Evolutionary conservation across 2,329 filamentous ascomycete species (phyloP).

Genomic region (Botryotinia narcissicola): DNA sequence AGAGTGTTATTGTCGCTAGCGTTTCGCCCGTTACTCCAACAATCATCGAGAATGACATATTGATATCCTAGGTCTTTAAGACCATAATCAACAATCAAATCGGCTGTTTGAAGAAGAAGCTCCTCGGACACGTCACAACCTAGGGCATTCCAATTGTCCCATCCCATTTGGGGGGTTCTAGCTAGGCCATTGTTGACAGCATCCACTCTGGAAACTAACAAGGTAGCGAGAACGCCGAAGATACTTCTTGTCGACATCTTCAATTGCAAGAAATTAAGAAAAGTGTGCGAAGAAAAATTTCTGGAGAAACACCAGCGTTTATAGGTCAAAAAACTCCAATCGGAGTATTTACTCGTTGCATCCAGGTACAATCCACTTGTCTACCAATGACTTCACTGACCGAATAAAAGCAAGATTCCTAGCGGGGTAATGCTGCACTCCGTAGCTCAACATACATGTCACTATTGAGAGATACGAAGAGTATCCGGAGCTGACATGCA

Average conservation of each 20-base stretch:
- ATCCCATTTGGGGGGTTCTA: conserved; percentile 45
- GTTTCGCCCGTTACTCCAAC: conserved; percentile 48
- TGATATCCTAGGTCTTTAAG: conserved; percentile 54
- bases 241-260: conserved; percentile 15
- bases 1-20: conserved; percentile 44
- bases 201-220: conserved; percentile 25
- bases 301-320: background rate
- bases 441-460: background rate
- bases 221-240: conserved; percentile 18
- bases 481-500: background rate
- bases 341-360: background rate
- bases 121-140: conserved; percentile 50
- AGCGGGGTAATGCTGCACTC: conserved; percentile 12
- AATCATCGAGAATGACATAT: conserved; percentile 56
- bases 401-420: conserved; percentile 6
- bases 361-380: background rate
- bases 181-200: conserved; percentile 44
- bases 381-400: conserved; percentile 7
- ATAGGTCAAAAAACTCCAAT: background rate
- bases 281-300: background rate
- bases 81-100: conserved; percentile 49
- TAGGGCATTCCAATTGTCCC: conserved; percentile 50
- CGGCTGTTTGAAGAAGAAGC: conserved; percentile 48
- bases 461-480: background rate
- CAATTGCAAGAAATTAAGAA: background rate